Percentiles rank a stretch among this genome's conserved stretches.
Evolutionary conservation across 106 monocot genomes (phyloP).

Genomic region (Allium cepa): DNA sequence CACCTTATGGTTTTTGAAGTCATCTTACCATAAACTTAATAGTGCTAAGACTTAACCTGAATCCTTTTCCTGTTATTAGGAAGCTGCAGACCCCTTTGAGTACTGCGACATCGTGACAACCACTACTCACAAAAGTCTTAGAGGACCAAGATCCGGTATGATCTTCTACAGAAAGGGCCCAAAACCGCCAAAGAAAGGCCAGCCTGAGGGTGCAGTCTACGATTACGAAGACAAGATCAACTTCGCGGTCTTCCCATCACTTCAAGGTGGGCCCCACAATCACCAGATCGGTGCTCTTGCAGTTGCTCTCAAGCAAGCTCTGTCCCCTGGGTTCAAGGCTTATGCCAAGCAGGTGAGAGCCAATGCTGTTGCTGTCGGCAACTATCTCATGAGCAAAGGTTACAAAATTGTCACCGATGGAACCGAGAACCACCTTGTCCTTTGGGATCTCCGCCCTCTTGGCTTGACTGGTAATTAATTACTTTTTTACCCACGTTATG

Average conservation of each 20-base stretch:
- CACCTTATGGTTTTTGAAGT: no score
- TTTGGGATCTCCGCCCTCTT: conserved; percentile 94
- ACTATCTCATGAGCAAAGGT: conserved; percentile 71
- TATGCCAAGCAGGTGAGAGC: conserved; percentile 89
- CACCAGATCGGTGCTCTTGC: conserved; percentile 92
- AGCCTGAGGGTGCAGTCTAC: conserved; percentile 69
- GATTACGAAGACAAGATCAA: conserved; percentile 90
- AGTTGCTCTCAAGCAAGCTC: conserved; percentile 72
- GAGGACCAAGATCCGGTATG: conserved; percentile 93
- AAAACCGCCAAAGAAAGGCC: conserved; percentile 86
- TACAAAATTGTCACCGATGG: conserved; percentile 87
- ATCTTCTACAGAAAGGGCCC: conserved; percentile 98
- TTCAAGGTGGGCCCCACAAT: conserved; percentile 96
- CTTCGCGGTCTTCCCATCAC: conserved; percentile 91
- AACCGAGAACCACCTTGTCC: conserved; percentile 92
- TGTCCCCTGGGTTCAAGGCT: conserved; percentile 64
- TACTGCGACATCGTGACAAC: conserved; percentile 88
- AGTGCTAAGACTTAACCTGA: no score
- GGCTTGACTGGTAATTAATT: conserved; percentile 79
- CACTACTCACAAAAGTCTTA: conserved; percentile 86
- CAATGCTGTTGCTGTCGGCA: conserved; percentile 71
- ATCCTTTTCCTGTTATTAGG: conserved; percentile 18
- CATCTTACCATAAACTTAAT: no score
- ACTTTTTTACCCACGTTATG: not conserved
- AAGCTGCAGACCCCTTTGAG: conserved; percentile 81